Conservation (phyloP, 2,329 filamentous ascomycete species). For the Penicillium janthinellum region DNA sequence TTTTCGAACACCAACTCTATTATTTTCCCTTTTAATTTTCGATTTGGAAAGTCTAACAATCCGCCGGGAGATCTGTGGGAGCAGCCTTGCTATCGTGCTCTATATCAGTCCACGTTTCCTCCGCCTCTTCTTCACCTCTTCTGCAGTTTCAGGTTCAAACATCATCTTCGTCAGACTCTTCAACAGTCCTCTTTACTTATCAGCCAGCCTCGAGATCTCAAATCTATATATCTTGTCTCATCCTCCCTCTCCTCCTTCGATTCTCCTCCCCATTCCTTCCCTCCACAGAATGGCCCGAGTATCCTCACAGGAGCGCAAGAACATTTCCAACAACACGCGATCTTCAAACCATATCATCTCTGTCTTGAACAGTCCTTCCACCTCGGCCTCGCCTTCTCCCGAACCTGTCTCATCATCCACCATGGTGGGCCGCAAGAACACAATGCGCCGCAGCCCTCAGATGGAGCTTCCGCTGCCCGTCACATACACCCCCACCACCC, state of each 20-base stretch:
- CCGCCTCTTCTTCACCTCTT: slow-evolving; percentile 24
- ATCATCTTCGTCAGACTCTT: slow-evolving; percentile 12
- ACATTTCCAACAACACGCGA: slow-evolving; percentile 22
- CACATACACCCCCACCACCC: slow-evolving; percentile 53
- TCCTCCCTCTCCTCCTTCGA: not conserved
- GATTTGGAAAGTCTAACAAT: slow-evolving; percentile 27
- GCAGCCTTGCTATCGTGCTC: slow-evolving; percentile 20
- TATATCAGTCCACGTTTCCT: slow-evolving; percentile 30
- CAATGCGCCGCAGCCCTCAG: slow-evolving; percentile 34
- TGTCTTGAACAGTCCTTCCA: slow-evolving; percentile 24
- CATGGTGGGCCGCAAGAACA: slow-evolving; percentile 27
- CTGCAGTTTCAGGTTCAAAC: slow-evolving; percentile 16
- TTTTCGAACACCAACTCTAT: not conserved
- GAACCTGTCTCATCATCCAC: slow-evolving; percentile 19
- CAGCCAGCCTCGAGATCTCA: not conserved
- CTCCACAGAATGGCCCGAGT: slow-evolving; percentile 25
- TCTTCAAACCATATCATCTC: slow-evolving; percentile 26
- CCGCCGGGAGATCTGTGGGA: slow-evolving; percentile 26
- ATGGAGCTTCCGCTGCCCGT: slow-evolving; percentile 38
- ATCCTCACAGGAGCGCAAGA: slow-evolving; percentile 26
- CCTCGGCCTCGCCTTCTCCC: slow-evolving; percentile 22
- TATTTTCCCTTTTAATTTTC: slow-evolving; percentile 2
- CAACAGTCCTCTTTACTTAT: slow-evolving; percentile 13
- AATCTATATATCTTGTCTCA: slow-evolving; percentile 20
- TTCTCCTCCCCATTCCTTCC: not conserved